Base-by-base conservation (phyloP, 495 filamentous ascomycete genomes). In the Parathielavia hyrcaniae region DNA sequence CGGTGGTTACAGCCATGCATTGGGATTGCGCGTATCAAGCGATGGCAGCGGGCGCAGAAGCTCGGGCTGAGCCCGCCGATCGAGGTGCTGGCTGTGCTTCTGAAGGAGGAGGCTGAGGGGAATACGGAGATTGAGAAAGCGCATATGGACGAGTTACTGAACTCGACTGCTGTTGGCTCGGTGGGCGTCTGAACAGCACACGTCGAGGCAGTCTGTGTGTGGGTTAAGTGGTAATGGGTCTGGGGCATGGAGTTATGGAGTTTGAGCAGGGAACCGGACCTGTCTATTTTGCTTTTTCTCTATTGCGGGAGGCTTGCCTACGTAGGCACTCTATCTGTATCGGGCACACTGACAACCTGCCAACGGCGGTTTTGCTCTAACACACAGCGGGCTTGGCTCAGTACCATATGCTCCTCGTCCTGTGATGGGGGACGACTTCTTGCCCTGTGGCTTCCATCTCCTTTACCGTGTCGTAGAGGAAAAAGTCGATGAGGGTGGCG, bases 321-420 rank as follows among this genome's bases (percentile, higher is more conserved):
- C 45, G 44, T n/a, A n/a, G n/a, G n/a, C n/a, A n/a, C n/a, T 60
- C 23, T 57, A 35, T 46, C 39, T 26, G 12, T 17, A 5, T 35
- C 12, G 20, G 35, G 13, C 19, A 23, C 20, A n/a, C 35, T 10
- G 5, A 30, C 26, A 14, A 14, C 54, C 43, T 34, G 54, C 45
- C 34, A 32, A 38, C 35, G 10, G 30, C n/a, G 34, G 10, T 13
- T 50, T 36, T 43, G 8, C 34, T 54, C 43, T 47, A 20, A 13
- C 35, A 34, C 44, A 20, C 55, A 52, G 6, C 51, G 8, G 5
- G 16, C 26, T 12, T 26, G 34, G 14, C 39, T 68, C 58, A 97
- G 74, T 97, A 97, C 92, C 92, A 97, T 61, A 97, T 96, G 63
- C 90, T 93, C 64, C 92, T 81, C 26, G 90, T 96, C 60, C 91